Evolutionary conservation across 192 early-diverging fungal species (phyloP).

Genomic region (Coemansia aciculifera): DNA sequence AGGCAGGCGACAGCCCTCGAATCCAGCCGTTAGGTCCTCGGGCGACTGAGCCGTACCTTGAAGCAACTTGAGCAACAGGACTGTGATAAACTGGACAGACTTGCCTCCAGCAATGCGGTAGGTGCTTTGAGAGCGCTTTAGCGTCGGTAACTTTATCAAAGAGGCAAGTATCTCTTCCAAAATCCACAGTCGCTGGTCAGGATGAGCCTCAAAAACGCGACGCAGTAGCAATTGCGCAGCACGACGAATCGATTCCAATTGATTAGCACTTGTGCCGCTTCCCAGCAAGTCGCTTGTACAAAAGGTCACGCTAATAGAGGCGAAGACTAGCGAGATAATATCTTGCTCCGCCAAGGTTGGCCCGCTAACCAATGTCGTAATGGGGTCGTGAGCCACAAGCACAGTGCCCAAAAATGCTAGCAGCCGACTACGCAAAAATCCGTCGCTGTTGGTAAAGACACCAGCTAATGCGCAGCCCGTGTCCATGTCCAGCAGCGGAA

Average conservation of each 20-base stretch:
- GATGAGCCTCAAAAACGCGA: conserved; percentile 34
- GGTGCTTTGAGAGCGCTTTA: conserved; percentile 54
- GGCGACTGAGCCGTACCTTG: conserved; percentile 47
- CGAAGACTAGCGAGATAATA: conserved; percentile 44
- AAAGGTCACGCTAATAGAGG: conserved; percentile 45
- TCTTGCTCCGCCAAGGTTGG: conserved; percentile 38
- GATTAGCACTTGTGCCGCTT: conserved; percentile 20
- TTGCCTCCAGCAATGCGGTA: conserved; percentile 65
- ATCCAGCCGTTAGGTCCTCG: conserved; percentile 39
- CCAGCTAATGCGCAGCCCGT: conserved; percentile 18
- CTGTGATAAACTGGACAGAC: conserved; percentile 69
- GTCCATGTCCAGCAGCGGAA: conserved; percentile 35
- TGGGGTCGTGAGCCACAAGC: conserved; percentile 21
- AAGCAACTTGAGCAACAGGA: conserved; percentile 72
- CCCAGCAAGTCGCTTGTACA: conserved; percentile 31
- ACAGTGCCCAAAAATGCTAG: conserved; percentile 26
- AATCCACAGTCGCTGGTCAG: conserved; percentile 73
- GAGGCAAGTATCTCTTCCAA: conserved; percentile 83
- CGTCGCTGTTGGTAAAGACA: conserved; percentile 1
- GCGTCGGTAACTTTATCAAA: conserved; percentile 67
- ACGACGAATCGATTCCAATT: conserved; percentile 46
- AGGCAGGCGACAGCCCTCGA: conserved; percentile 29
- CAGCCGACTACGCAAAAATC: conserved; percentile 12
- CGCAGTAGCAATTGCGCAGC: conserved; percentile 40
- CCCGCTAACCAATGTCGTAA: conserved; percentile 20